phyloP scores from a whole-genome alignment of 1,284 basidiomycete genomes.

The Sphagnurus paluster region DNA sequence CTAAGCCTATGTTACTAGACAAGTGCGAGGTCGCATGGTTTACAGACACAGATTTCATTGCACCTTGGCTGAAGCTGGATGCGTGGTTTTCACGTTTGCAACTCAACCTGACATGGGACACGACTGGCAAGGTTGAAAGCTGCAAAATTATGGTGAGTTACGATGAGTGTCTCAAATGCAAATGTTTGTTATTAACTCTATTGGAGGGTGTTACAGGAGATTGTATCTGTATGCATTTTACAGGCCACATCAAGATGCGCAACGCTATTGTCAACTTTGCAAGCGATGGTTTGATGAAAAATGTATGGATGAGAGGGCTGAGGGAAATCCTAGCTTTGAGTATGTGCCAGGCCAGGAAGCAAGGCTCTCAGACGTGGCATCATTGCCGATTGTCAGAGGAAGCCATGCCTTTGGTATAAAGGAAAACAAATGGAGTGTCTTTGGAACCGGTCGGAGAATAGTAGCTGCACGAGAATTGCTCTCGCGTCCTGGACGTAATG shows the following conservation, averaged over 20 bases:
- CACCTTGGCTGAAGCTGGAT: not conserved
- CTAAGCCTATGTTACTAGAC: no score
- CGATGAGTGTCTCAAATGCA: not conserved
- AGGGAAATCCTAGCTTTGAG: not conserved
- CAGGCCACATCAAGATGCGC: not conserved
- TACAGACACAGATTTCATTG: not conserved
- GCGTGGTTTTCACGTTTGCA: not conserved
- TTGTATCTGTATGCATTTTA: not conserved
- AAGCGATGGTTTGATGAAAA: not conserved
- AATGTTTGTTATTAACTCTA: not conserved
- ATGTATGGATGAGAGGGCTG: not conserved
- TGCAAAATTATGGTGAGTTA: not conserved
- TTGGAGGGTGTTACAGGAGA: not conserved
- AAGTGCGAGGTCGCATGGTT: not conserved
- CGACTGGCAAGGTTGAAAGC: not conserved
- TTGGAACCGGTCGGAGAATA: not conserved
- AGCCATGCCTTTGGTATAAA: not conserved
- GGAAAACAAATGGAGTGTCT: not conserved
- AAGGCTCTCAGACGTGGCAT: not conserved
- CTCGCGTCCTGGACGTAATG: no score
- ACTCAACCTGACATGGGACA: not conserved
- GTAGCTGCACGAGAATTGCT: not conserved
- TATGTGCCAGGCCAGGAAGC: not conserved
- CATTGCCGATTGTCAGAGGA: not conserved
- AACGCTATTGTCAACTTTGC: not conserved